Conservation (phyloP, 768 basidiomycete genomes). For the Termitomyces heimii region DNA sequence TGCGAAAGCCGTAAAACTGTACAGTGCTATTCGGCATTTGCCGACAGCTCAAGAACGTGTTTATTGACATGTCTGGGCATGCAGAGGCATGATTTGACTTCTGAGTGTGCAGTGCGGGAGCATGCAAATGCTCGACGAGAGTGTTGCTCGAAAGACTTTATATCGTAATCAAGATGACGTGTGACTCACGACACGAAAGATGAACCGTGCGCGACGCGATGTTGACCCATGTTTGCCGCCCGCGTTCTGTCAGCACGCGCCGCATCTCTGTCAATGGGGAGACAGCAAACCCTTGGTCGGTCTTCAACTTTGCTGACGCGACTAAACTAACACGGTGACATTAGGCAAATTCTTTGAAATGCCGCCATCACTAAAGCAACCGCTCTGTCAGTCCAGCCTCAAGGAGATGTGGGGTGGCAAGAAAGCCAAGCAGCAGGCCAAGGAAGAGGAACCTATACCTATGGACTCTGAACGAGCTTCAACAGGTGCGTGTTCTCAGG, state of each 20-base stretch:
- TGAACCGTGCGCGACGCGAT: conserved; percentile 31
- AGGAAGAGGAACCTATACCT: conserved; percentile 18
- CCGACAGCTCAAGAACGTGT: background rate
- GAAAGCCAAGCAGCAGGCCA: conserved; percentile 19
- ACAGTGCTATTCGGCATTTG: conserved; percentile 29
- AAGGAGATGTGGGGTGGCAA: conserved; percentile 61
- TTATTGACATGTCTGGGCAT: no score
- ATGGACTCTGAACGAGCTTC: conserved; percentile 19
- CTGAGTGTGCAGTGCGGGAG: background rate
- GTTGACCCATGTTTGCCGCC: conserved; percentile 37
- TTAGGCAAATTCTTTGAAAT: conserved; percentile 74
- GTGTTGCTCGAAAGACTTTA: background rate
- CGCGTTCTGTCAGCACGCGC: conserved; percentile 29
- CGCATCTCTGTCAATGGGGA: conserved; percentile 41
- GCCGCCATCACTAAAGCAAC: conserved; percentile 61
- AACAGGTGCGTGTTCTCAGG: conserved; percentile 14
- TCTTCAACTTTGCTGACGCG: background rate
- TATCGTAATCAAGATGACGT: background rate
- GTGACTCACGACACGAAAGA: background rate
- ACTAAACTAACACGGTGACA: background rate
- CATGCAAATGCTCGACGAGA: no score
- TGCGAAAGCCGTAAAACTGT: conserved; percentile 39
- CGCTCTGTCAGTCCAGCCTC: conserved; percentile 75
- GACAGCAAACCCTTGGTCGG: conserved; percentile 71
- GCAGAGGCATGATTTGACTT: no score